Evolutionary conservation across 1,284 basidiomycete species (phyloP).

Genomic region (Wallemia hederae): DNA sequence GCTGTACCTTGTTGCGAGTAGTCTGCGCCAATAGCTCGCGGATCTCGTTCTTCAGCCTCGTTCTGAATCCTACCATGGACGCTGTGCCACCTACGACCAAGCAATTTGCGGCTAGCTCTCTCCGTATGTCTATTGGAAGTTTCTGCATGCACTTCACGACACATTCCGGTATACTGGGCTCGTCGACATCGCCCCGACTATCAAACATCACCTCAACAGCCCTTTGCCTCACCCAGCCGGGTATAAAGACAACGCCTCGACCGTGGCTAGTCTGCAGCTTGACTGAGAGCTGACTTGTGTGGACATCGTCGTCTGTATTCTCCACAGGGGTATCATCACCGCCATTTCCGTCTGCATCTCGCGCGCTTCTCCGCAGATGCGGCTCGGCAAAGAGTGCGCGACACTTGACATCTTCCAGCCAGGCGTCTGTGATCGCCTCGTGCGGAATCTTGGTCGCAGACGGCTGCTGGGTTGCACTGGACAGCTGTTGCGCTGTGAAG

Average conservation of each 20-base stretch:
- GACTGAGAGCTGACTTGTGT: slow-evolving; percentile 3
- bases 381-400: slow-evolving; percentile 40
- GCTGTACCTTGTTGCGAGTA: slow-evolving; percentile 17
- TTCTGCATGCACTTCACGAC: slow-evolving; percentile 47
- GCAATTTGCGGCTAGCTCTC: slow-evolving; percentile 45
- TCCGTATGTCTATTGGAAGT: slow-evolving; percentile 66
- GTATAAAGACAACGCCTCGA: slow-evolving; percentile 43
- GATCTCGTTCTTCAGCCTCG: slow-evolving; percentile 48
- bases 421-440: slow-evolving; percentile 36
- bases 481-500: slow-evolving; percentile 28
- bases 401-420: slow-evolving; percentile 58
- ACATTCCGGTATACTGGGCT: slow-evolving; percentile 46
- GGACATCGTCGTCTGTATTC: slow-evolving; percentile 4
- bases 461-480: slow-evolving; percentile 23
- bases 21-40: slow-evolving; percentile 23
- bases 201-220: slow-evolving; percentile 74
- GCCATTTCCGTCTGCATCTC: no score
- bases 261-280: slow-evolving; percentile 4
- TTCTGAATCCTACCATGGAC: slow-evolving; percentile 72
- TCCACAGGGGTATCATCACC: not conserved
- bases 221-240: slow-evolving; percentile 79
- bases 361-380: not conserved
- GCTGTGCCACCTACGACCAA: slow-evolving; percentile 64
- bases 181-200: slow-evolving; percentile 50
- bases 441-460: slow-evolving; percentile 26